A percentile compares a stretch with the other conserved stretches of the same genome.
Conservation (phyloP, 169 alveolate genomes). For the Theileria sp. region DNA sequence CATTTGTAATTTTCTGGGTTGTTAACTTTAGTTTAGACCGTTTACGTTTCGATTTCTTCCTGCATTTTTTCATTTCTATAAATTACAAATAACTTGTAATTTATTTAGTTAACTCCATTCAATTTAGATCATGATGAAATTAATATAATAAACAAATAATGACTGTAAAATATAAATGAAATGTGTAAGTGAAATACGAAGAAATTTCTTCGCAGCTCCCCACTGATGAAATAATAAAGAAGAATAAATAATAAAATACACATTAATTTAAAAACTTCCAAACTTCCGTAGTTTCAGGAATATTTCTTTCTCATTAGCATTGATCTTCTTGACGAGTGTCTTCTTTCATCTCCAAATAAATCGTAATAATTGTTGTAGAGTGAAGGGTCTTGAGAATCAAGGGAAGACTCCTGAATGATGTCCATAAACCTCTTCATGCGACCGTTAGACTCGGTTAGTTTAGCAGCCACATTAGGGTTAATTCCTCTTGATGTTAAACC, state of each 20-base stretch:
- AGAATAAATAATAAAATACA: neutral
- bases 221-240: constrained; percentile 4
- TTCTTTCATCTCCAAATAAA: constrained; percentile 45
- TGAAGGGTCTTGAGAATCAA: constrained; percentile 26
- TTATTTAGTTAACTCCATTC: neutral
- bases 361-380: constrained; percentile 19
- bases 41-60: neutral
- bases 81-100: neutral
- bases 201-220: constrained; percentile 17
- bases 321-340: constrained; percentile 42
- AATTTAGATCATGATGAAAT: neutral
- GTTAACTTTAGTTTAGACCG: neutral
- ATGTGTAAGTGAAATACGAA: constrained; percentile 1
- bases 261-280: neutral
- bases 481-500: constrained; percentile 12
- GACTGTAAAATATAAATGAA: neutral
- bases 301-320: constrained; percentile 38
- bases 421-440: constrained; percentile 48
- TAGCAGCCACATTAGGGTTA: constrained; percentile 41
- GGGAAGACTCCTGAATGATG: constrained; percentile 47
- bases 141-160: neutral
- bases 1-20: neutral
- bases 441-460: constrained; percentile 26
- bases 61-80: constrained; percentile 14
- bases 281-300: neutral